phyloP scores from a whole-genome alignment of 306 rosid genomes.

The Gleditsia sinensis region DNA sequence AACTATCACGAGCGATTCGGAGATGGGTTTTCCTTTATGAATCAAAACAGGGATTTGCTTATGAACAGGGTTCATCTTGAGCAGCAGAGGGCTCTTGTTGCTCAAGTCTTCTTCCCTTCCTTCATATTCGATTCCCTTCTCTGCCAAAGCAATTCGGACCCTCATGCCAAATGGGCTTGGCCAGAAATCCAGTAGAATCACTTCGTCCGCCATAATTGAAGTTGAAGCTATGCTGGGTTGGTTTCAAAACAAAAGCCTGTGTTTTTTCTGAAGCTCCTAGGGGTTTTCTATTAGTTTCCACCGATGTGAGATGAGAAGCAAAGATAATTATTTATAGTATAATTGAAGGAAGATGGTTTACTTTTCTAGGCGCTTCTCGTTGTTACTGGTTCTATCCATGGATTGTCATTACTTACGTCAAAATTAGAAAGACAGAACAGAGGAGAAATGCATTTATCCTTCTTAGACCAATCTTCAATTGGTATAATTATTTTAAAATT shows the following conservation, averaged over 20 bases:
- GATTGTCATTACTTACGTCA: background rate
- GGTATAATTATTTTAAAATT: too few species aligned
- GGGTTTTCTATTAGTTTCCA: too few species aligned
- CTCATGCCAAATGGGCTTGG: slow-evolving; percentile 39
- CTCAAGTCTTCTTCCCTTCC: slow-evolving; percentile 28
- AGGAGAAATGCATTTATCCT: background rate
- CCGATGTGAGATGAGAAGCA: too few species aligned
- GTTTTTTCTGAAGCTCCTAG: too few species aligned
- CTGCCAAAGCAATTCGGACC: slow-evolving; percentile 29
- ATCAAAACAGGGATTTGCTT: slow-evolving; percentile 36
- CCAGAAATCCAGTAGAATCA: slow-evolving; percentile 41
- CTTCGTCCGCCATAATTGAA: slow-evolving; percentile 37
- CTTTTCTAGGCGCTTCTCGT: background rate
- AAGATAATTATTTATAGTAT: too few species aligned
- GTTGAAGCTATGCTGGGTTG: too few species aligned
- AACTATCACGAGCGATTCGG: slow-evolving; percentile 35
- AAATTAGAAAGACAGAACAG: background rate
- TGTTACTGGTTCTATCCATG: background rate
- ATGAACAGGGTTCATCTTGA: slow-evolving; percentile 37
- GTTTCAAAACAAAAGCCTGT: background rate
- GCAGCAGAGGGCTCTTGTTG: slow-evolving; percentile 33
- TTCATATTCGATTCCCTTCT: slow-evolving; percentile 41
- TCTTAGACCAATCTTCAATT: too few species aligned
- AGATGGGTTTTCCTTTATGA: slow-evolving; percentile 37
- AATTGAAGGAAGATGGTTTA: background rate